phyloP scores from a whole-genome alignment of 2,329 filamentous ascomycete genomes.

The Mycogone perniciosa region DNA sequence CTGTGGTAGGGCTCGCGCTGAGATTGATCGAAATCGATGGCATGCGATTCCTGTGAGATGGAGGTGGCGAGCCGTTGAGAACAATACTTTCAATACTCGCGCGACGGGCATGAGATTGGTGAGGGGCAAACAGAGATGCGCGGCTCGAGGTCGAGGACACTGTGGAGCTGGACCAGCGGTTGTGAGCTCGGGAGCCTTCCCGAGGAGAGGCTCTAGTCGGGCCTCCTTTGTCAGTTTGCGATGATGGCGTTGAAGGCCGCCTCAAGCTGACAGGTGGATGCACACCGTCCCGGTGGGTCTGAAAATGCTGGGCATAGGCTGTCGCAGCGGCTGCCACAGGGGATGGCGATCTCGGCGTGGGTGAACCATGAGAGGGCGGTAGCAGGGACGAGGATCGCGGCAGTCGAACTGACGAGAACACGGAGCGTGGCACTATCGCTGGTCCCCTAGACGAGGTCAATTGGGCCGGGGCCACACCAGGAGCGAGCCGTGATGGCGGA shows the following conservation, averaged over 20 bases:
- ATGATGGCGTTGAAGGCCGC: slow-evolving; percentile 16
- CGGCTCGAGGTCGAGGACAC: slow-evolving; percentile 45
- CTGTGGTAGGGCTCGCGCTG: slow-evolving; percentile 2
- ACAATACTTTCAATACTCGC: slow-evolving; percentile 39
- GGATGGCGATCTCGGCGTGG: slow-evolving; percentile 12
- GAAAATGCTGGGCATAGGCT: neutral
- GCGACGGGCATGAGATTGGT: slow-evolving; percentile 31
- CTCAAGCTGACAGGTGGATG: slow-evolving; percentile 12
- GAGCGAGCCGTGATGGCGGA: slow-evolving; percentile 5
- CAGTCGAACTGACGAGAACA: slow-evolving; percentile 26
- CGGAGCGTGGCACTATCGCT: slow-evolving; percentile 23
- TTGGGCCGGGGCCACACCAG: slow-evolving; percentile 2
- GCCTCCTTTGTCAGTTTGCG: slow-evolving; percentile 13
- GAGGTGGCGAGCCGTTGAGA: slow-evolving; percentile 25
- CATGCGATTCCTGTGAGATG: slow-evolving; percentile 29
- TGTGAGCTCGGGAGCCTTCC: slow-evolving; percentile 42
- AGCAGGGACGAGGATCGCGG: slow-evolving; percentile 40
- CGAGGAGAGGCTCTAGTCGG: slow-evolving; percentile 24
- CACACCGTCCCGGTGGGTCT: slow-evolving; percentile 9
- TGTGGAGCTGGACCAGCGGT: slow-evolving; percentile 40
- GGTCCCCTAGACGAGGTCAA: slow-evolving; percentile 15
- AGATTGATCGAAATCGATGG: slow-evolving; percentile 14
- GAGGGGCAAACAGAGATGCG: slow-evolving; percentile 30
- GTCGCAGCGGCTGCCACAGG: slow-evolving; percentile 15
- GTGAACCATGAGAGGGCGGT: slow-evolving; percentile 29